Evolutionary conservation across 2,329 filamentous ascomycete genomes (phyloP).

Genomic region (Rutstroemia sp.): DNA sequence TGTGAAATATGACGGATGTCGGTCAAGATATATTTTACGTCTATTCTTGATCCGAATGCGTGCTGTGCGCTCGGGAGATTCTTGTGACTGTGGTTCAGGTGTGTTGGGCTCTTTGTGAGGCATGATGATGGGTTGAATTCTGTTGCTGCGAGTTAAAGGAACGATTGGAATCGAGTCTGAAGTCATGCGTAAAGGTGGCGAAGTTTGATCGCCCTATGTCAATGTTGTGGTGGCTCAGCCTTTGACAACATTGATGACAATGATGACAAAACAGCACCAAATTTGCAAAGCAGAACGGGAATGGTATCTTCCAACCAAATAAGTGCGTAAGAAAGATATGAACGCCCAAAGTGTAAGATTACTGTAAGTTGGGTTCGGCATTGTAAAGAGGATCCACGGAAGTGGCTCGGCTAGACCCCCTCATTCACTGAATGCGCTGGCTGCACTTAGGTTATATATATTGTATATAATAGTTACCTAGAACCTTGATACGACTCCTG

Average conservation of each 20-base stretch:
- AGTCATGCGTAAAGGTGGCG: constrained; percentile 5
- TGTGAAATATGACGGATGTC: constrained; percentile 29
- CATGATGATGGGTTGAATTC: constrained; percentile 14
- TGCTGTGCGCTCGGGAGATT: constrained; percentile 15
- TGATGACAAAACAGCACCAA: not conserved
- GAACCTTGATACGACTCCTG: not conserved
- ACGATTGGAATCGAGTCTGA: not conserved
- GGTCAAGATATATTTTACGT: constrained; percentile 29
- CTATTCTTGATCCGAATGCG: constrained; percentile 28
- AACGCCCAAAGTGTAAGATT: no score
- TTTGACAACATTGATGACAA: not conserved
- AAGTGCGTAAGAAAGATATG: no score
- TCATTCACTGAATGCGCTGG: no score
- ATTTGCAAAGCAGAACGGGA: no score
- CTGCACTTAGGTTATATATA: not conserved
- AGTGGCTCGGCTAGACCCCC: not conserved
- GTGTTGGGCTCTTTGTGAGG: constrained; percentile 21
- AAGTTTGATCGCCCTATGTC: not conserved
- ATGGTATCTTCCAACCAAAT: no score
- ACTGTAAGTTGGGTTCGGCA: not conserved
- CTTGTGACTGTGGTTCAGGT: constrained; percentile 1
- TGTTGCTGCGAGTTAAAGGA: constrained; percentile 6
- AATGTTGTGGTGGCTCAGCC: not conserved
- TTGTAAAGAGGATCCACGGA: not conserved
- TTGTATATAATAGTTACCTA: not conserved